Conservation (phyloP, 352 stramenopile genomes). For the Phytophthora foliorum region DNA sequence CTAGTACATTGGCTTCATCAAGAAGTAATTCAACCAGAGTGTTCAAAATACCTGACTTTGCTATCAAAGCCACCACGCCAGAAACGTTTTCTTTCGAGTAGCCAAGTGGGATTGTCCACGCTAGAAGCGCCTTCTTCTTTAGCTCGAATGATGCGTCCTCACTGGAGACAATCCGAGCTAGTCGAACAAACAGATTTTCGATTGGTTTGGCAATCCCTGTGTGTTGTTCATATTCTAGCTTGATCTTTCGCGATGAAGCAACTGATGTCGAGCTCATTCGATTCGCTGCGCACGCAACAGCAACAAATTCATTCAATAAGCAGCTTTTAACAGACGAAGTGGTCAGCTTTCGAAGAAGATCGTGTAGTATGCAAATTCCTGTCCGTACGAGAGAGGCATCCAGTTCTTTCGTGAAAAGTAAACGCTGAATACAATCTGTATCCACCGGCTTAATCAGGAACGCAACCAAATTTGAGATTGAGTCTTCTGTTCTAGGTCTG, state of each 20-base stretch:
- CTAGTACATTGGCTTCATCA: slow-evolving; percentile 31
- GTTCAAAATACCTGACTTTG: slow-evolving; percentile 41
- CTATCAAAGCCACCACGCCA: slow-evolving; percentile 26
- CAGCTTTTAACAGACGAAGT: slow-evolving; percentile 52
- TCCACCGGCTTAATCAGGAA: slow-evolving; percentile 29
- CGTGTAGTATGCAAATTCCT: slow-evolving; percentile 58
- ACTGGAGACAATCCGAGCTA: slow-evolving; percentile 52
- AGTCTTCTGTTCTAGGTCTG: slow-evolving; percentile 2
- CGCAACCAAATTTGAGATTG: slow-evolving; percentile 22
- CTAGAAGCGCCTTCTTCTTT: slow-evolving; percentile 57
- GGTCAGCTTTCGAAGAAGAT: slow-evolving; percentile 63
- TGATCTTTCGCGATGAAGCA: not conserved
- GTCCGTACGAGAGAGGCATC: slow-evolving; percentile 36
- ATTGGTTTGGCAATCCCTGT: slow-evolving; percentile 37
- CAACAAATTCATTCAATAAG: slow-evolving; percentile 48
- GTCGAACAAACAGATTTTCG: slow-evolving; percentile 68
- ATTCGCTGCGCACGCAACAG: slow-evolving; percentile 11
- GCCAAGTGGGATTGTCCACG: slow-evolving; percentile 45
- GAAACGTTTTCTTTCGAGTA: slow-evolving; percentile 2
- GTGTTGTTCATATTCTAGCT: slow-evolving; percentile 2
- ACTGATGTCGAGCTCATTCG: not conserved
- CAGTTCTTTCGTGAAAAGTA: slow-evolving; percentile 14
- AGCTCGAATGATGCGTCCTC: slow-evolving; percentile 46
- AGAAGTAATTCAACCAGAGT: slow-evolving; percentile 38
- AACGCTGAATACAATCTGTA: slow-evolving; percentile 6